Evolutionary conservation across 495 filamentous ascomycete genomes (phyloP), one percentile per base, ranked within the genome.

Genomic region (Tuber aestivum): DNA sequence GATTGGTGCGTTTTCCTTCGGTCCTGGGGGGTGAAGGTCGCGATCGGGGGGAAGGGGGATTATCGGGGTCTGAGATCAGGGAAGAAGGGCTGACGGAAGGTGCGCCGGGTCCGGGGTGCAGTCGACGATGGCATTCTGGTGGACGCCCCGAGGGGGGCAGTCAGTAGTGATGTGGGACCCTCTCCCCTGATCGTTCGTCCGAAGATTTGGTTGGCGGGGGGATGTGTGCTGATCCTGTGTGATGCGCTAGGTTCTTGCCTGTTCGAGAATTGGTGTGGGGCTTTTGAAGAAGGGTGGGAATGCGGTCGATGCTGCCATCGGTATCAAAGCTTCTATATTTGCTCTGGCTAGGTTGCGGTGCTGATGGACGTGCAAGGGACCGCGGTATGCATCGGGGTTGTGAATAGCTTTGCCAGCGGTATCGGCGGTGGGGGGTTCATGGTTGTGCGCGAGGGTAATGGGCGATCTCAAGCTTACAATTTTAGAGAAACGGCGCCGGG

Each of bases 371-470:
- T 42, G 42, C 70, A 76, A 82, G 82, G 74, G 37, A 81, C 82
- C 21, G 81, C 65, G 14, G 76, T 71, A 41, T 83, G 82, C 70
- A 81, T 83, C 40, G 82, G 82, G 9, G 79, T 73, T 1, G 69
- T 83, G 71, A 83, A 83, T 50, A 79, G 75, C 69, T 83, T 83
- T 72, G 74, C 82, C 8, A 79, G 75, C 41, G 82, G 82, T 23
- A 70, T 83, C 27, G 82, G 82, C 41, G 82, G 82, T 20, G 82
- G 82, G 18, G 82, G 82, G 35, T 83, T 83, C 71, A 78, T 82
- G 78, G 82, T 83, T 20, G 74, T 77, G 65, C 75, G 81, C 42
- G 76, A 72, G 27, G 69, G 70, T 16, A 61, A 81, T 70, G 82
- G 82, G 0, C 73, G 74, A 38, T 78, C 75, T n/a, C 83, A 77